phyloP scores from a whole-genome alignment of 371 early-diverging fungal genomes.

The Rhizopus delemar region DNA sequence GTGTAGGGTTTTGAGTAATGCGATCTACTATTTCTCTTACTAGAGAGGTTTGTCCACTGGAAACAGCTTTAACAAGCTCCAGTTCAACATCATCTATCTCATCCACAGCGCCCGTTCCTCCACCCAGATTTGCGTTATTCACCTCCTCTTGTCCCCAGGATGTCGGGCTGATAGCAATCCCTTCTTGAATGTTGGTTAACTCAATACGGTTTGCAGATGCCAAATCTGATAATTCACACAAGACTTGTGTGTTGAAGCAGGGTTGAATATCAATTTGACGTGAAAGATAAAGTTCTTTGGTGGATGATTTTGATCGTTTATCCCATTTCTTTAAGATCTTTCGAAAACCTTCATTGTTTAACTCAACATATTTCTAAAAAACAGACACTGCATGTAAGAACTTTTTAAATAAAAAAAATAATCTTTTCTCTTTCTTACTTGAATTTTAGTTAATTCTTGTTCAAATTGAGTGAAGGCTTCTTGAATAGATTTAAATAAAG shows the following conservation, averaged over 20 bases:
- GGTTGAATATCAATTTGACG: constrained; percentile 95
- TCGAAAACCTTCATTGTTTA: constrained; percentile 93
- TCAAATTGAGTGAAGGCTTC: constrained; percentile 91
- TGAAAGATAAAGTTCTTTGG: constrained; percentile 92
- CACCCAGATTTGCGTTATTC: constrained; percentile 16
- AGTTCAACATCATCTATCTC: constrained; percentile 65
- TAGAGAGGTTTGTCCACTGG: constrained; percentile 45
- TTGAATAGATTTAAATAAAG: constrained; percentile 67
- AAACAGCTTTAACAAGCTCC: constrained; percentile 60
- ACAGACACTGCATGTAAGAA: no score
- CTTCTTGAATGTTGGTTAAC: constrained; percentile 54
- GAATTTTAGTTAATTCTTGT: constrained; percentile 90
- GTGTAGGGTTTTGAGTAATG: constrained; percentile 42
- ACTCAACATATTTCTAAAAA: constrained; percentile 89
- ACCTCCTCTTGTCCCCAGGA: neutral
- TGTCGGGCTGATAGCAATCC: constrained; percentile 32
- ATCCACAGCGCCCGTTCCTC: constrained; percentile 8
- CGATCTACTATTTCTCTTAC: constrained; percentile 66
- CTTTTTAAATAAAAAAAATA: neutral
- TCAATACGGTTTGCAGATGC: constrained; percentile 71
- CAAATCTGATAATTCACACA: constrained; percentile 85
- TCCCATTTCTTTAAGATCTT: constrained; percentile 99
- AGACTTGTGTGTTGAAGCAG: constrained; percentile 89
- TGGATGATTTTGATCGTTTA: constrained; percentile 91
- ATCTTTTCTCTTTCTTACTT: constrained; percentile 51